Evolutionary conservation across 257 asterid species (phyloP).

Genomic region (Przewalskia tangutica): DNA sequence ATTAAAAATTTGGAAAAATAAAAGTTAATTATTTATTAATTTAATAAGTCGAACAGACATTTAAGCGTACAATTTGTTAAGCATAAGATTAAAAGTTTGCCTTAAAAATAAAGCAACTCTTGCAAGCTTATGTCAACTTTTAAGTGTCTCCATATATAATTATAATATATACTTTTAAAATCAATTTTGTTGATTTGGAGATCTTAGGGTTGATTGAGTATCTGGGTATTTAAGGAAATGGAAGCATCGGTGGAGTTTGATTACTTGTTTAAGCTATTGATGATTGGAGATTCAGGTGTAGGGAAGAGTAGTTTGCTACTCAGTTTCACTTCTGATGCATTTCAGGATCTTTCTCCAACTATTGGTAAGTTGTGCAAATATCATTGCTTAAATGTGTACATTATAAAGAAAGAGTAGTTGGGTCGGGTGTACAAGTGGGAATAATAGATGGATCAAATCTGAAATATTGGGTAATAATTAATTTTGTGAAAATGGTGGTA

Average conservation of each 20-base stretch:
- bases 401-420: neutral
- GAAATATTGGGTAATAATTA: neutral
- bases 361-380: constrained; percentile 18
- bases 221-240: neutral
- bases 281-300: constrained; percentile 92
- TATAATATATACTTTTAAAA: neutral
- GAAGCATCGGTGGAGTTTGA: constrained; percentile 33
- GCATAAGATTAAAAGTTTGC: neutral
- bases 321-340: constrained; percentile 75
- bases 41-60: too few relatives aligned
- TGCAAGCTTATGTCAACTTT: neutral
- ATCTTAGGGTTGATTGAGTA: neutral
- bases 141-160: neutral
- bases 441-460: neutral
- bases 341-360: constrained; percentile 88
- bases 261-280: constrained; percentile 29
- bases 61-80: neutral
- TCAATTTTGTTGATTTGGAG: neutral
- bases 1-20: too few relatives aligned
- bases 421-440: neutral
- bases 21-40: too few relatives aligned
- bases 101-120: neutral
- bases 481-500: neutral
- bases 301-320: constrained; percentile 87
- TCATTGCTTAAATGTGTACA: neutral